Base-by-base conservation (phyloP, 352 stramenopile species). In the Saprolegnia parasitica region DNA sequence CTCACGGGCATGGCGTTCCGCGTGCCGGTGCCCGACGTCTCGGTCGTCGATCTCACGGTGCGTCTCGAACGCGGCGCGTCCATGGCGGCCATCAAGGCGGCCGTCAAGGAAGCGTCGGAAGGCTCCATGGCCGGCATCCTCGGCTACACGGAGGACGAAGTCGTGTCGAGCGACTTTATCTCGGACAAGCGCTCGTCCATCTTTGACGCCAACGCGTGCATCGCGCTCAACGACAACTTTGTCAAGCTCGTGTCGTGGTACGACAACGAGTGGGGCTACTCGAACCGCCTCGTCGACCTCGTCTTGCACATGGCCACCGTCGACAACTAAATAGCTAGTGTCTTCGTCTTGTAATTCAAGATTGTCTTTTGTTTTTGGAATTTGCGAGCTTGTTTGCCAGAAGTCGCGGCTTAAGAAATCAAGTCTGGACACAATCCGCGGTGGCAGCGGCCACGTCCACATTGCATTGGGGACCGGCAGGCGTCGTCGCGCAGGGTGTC, bases 231-330 rank as follows among this genome's bases (percentile, higher is more conserved):
- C 84, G 77, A 83, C 58, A 83, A 86, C 71, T 98, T 98, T 74
- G 87, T 97, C 72, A 98, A 98, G 91, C 81, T 98, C 71, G 78
- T 98, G 42, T 96, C 86, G 50, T 97, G 91, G 90, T 98, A 97
- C 76, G 90, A 98, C 81, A 98, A 98, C 84, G 92, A 98, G 77
- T 97, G 84, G 76, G 92, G 93, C 68, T 98, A 98, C 87, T 96
- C 84, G 68, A 81, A 83, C 79, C 87, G 89, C 80, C 78, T 96
- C 73, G 80, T 96, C 46, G 78, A 84, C 72, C 57, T 84, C n/a
- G 61, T 81, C 61, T 62, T 80, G 49, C 76, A 79, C 78, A 84
- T 84, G 78, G 71, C 68, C 57, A 72, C 74, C 45, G 71, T 81
- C 60, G 78, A 84, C 78, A 65, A 65, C 56, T 65, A 65, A 65